Evolutionary conservation across 805 yeast species (phyloP).

Genomic region (Schizosaccharomyces cryophilus): DNA sequence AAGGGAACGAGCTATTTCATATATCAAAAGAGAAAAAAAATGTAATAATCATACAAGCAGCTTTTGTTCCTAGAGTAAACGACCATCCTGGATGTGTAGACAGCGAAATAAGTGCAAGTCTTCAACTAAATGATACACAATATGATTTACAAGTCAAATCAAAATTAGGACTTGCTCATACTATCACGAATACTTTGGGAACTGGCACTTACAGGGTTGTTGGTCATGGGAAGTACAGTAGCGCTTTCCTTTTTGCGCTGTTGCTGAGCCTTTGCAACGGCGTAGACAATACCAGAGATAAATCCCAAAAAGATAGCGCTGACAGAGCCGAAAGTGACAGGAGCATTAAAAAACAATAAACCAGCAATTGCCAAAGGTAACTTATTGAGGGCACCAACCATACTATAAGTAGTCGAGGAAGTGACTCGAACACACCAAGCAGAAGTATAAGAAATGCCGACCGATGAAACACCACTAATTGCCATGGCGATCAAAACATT

Average conservation of each 20-base stretch:
- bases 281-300: conserved; percentile 83
- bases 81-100: too few relatives aligned
- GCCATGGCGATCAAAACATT: conserved; percentile 62
- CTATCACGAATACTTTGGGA: conserved; percentile 2
- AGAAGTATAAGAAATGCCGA: conserved; percentile 93
- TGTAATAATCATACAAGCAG: too few relatives aligned
- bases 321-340: conserved; percentile 77
- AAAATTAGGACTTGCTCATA: background rate
- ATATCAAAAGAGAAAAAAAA: too few relatives aligned
- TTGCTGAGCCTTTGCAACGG: conserved; percentile 86
- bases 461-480: conserved; percentile 79
- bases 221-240: conserved; percentile 5
- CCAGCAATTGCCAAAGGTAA: conserved; percentile 94
- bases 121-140: background rate
- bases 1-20: too few relatives aligned
- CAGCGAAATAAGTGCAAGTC: too few relatives aligned
- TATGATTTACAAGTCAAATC: background rate
- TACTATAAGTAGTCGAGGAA: conserved; percentile 90
- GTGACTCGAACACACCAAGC: conserved; percentile 99
- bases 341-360: conserved; percentile 79
- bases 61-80: too few relatives aligned
- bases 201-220: background rate
- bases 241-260: conserved; percentile 16
- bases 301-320: conserved; percentile 83
- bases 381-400: conserved; percentile 98